Base-by-base conservation (phyloP, 73 alveolate genomes). In the Paramecium biaurelia region DNA sequence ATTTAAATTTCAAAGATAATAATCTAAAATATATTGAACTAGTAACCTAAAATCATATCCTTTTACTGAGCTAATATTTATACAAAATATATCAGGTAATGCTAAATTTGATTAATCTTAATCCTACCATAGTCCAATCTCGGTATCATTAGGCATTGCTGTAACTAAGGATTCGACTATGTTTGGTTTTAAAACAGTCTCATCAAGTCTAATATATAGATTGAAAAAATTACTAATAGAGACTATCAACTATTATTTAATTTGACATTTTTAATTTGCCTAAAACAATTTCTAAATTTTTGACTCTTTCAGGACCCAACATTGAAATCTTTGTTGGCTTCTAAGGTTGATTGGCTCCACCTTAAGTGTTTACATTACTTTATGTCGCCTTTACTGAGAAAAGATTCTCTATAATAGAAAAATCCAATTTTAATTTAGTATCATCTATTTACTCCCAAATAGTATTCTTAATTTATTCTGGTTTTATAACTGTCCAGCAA, bases 381-480 rank as follows among this genome's bases (percentile, higher is more conserved):
- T 12, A 30, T 1, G 84, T 32, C 7, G 84, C 24, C 47, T 93
- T 93, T 28, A 85, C 76, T n/a, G 95, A 85, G 74, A 95, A 95
- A 10, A 57, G 79, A 41, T 85, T 76, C 23, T 85, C 89, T 30
- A 95, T 85, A 38, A 70, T 90, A 11, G 63, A 85, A 1, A 92
- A 87, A 67, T 94, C 90, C 41, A 95, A 76, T 70, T 95, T 92
- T 63, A 95, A 45, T 85, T 92, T 88, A n/a, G 96, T 70, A 30
- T 95, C 98, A 63, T 95, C 96, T 18, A 93, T 76, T 30, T 53
- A 88, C 58, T 94, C 92, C 92, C 95, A 95, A 24, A 95, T 85
- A 15, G 97, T 93, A 5, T 93, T 92, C 85, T 92, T 74, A n/a
- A 92, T 38, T 63, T 45, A 49, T 57, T 86, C 87, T 1, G 92